Conservation (phyloP, 495 filamentous ascomycete genomes). For the Antarctomyces pellizariae region DNA sequence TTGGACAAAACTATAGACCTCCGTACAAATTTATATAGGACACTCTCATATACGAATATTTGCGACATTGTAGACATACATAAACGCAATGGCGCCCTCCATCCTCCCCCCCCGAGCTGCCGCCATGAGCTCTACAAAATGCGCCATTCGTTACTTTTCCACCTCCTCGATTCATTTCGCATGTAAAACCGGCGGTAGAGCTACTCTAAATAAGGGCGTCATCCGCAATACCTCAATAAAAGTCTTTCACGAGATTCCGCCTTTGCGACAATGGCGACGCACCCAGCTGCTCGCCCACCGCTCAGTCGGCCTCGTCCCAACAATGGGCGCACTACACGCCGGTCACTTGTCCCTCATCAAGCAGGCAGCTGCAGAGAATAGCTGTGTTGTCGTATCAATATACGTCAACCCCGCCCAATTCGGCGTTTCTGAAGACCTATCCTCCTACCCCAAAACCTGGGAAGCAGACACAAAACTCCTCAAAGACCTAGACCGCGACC, state of each 20-base stretch:
- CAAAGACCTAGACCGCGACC: constrained; percentile 40
- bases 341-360: constrained; percentile 80
- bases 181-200: too few relatives aligned
- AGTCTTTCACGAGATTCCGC: constrained; percentile 48
- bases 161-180: too few relatives aligned
- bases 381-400: constrained; percentile 66
- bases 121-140: too few relatives aligned
- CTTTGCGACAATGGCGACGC: constrained; percentile 47
- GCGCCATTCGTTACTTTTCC: too few relatives aligned
- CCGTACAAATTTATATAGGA: too few relatives aligned
- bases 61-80: too few relatives aligned
- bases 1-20: too few relatives aligned
- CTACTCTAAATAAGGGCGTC: constrained; percentile 2
- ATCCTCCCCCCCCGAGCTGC: too few relatives aligned
- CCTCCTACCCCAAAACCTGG: constrained; percentile 80
- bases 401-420: constrained; percentile 97
- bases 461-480: constrained; percentile 45
- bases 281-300: constrained; percentile 41
- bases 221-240: constrained; percentile 35
- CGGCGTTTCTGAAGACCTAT: constrained; percentile 69
- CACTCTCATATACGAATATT: too few relatives aligned
- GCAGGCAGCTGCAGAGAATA: constrained; percentile 61
- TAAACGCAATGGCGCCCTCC: too few relatives aligned
- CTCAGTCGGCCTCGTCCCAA: constrained; percentile 73
- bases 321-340: constrained; percentile 87